Base-by-base conservation (phyloP, 352 stramenopile genomes). In the Phytophthora quininea region DNA sequence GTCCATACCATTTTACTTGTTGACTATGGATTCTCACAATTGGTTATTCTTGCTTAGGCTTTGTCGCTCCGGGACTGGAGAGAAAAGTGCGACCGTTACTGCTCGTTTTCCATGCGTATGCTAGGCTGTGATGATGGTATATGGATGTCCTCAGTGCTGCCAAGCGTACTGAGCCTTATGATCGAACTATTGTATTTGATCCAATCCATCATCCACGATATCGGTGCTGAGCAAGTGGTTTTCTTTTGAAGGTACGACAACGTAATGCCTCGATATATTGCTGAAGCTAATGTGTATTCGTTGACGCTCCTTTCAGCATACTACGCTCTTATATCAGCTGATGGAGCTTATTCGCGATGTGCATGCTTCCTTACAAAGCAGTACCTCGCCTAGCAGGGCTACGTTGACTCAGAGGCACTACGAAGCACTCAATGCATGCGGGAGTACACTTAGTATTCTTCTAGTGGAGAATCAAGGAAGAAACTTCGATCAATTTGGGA, bases 11-110 rank as follows among this genome's bases (percentile, higher is more conserved):
- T 37, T 54, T 12, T 15, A 14, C 11, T 24, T 11, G 14, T 29
- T 62, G 7, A 55, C 3, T 58, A 32, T 56, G 50, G 27, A 24
- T 24, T 24, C 19, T 24, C 45, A 29, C 49, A 14, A 32, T n/a
- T 33, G 45, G 9, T n/a, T 38, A 6, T 52, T 3, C 3, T 46
- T 63, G 47, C n/a, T 10, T 62, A 88, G 79, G 63, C 69, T 33
- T 64, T 88, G 14, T 85, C 75, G 2, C 43, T 85, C n/a, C 63
- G 73, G 15, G 63, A 67, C 29, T 86, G 79, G 79, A 67, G 73
- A 19, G 14, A 59, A 3, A 80, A 67, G 11, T 77, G 57, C 30
- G 59, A 73, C 55, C 48, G 53, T 15, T 79, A 76, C 30, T 74
- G 68, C 51, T 72, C 52, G 15, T 50, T 53, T 14, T 73, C 47